Base-by-base conservation (phyloP, 768 basidiomycete species). In the Krasilnikovozyma curviuscula region DNA sequence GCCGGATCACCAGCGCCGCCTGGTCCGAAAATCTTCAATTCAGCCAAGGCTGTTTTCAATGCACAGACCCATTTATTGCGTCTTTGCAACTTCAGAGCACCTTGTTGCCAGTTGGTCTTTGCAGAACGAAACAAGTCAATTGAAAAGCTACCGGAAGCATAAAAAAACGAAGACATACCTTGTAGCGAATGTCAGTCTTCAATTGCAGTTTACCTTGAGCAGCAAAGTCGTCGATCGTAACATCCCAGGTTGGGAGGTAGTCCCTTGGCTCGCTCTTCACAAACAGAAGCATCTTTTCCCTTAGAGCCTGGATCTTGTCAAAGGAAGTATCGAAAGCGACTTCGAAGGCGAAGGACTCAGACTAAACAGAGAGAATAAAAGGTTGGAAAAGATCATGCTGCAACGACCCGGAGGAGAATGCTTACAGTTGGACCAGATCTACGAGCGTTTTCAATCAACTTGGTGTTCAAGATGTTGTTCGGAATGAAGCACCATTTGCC, bases 61-160 rank as follows among this genome's bases (percentile, higher is more conserved):
- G 81, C 79, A 63, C 83, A 88, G 35, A 88, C 73, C 84, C 84
- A 89, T 65, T 84, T 89, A 69, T 88, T 88, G 30, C 83, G 73
- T 46, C 84, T 73, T 64, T 78, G 77, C 2, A 78, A 78, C 77
- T 62, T 61, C 34, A 64, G 41, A 40, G 37, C 32, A 21, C 69
- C 70, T 76, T 81, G 8, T 60, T 88, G 84, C 66, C 75, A 77
- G 60, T 86, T 88, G 55, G 76, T 76, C 68, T 83, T 85, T 46
- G 35, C 21, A 32, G 25, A 42, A 19, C 18, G 28, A 42, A 42
- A 19, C 5, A 5, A 30, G 13, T 31, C 19, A 13, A 21, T 25
- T 14, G 16, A 21, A 7, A 4, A 19, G 9, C 12, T 14, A 13
- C 23, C n/a, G 14, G 9, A 23, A 3, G 1, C 32, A 35, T 4